Base-by-base conservation (phyloP, 768 basidiomycete species). In the Hydnum rufescens region DNA sequence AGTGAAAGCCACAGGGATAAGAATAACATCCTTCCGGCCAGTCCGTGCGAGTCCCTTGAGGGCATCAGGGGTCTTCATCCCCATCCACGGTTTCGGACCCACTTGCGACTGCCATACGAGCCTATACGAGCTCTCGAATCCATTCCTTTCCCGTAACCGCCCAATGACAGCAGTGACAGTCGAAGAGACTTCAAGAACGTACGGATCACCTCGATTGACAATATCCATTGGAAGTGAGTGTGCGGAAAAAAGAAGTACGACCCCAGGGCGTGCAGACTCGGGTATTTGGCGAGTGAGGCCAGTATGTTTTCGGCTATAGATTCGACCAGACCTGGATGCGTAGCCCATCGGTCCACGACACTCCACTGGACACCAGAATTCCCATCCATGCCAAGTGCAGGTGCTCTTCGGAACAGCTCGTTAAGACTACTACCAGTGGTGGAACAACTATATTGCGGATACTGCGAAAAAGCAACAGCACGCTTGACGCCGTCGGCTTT, bases 41-140 rank as follows among this genome's bases (percentile, higher is more conserved):
- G 61, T 61, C 61, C 67, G 65, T 28, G 64, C 65, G 23, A 67
- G 60, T 0, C 70, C 71, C 57, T 95, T 88, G 62, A 99, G 68
- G 43, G 90, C 85, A 51, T 87, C 89, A 18, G 75, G 71, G 1
- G 95, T 99, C 65, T 96, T 90, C 70, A 88, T 89, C 3, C 95
- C 95, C 76, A 97, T 86, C 95, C 95, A 97, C 19, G 92, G 85
- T 32, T 80, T 82, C 3, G 95, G 95, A 2, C 95, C 95, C 46
- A 99, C 95, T 65, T 97, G 83, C 4, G 82, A 86, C 69, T 99
- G 95, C 95, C 95, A 99, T 1, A 92, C 87, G 53, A 97, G 72
- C 25, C 95, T 82, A 67, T 82, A 95, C 2, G 93, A 84, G 64
- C 86, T 86, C 42, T 75, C 71, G 59, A 84, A 72, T 6, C 75